phyloP scores from a whole-genome alignment of 2,329 filamentous ascomycete species.

The Aspergillus caelatus region DNA sequence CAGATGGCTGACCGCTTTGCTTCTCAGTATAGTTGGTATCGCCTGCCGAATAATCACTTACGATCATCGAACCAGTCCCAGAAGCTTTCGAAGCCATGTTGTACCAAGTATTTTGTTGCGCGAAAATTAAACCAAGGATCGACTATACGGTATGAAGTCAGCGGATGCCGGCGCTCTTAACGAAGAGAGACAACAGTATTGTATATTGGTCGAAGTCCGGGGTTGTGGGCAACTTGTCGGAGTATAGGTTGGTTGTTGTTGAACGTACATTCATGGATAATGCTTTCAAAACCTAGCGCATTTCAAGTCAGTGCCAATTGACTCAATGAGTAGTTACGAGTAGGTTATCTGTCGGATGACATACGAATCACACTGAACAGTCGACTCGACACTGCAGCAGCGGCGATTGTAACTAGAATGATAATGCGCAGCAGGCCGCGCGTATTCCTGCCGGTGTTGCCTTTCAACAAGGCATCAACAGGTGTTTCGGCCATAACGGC shows the following conservation, averaged over 20 bases:
- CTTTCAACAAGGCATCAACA: slow-evolving; percentile 68
- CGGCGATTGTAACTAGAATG: slow-evolving; percentile 89
- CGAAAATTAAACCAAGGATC: slow-evolving; percentile 99
- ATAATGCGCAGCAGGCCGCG: slow-evolving; percentile 83
- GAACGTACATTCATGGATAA: slow-evolving; percentile 96
- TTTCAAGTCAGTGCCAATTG: slow-evolving; percentile 16
- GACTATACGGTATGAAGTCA: slow-evolving; percentile 59
- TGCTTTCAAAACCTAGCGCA: slow-evolving; percentile 84
- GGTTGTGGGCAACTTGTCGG: not conserved
- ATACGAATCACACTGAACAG: slow-evolving; percentile 97
- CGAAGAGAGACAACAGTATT: slow-evolving; percentile 5
- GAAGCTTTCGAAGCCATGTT: slow-evolving; percentile 97
- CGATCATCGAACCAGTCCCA: slow-evolving; percentile 99
- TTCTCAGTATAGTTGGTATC: slow-evolving; percentile 5
- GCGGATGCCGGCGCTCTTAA: slow-evolving; percentile 21
- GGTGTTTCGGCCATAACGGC: slow-evolving; percentile 51
- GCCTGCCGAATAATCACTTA: slow-evolving; percentile 45
- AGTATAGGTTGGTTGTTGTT: slow-evolving; percentile 13
- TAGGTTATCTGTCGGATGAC: slow-evolving; percentile 39
- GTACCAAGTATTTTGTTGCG: slow-evolving; percentile 94
- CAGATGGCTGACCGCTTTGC: slow-evolving; percentile 32
- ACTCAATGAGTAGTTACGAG: not conserved
- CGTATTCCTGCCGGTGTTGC: slow-evolving; percentile 77
- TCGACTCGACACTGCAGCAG: slow-evolving; percentile 86
- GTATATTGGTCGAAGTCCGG: not conserved